A percentile compares a stretch with the other conserved stretches of the same genome.
Conservation (phyloP, 2,329 filamentous ascomycete genomes). For the Bipolaris gigantea region DNA sequence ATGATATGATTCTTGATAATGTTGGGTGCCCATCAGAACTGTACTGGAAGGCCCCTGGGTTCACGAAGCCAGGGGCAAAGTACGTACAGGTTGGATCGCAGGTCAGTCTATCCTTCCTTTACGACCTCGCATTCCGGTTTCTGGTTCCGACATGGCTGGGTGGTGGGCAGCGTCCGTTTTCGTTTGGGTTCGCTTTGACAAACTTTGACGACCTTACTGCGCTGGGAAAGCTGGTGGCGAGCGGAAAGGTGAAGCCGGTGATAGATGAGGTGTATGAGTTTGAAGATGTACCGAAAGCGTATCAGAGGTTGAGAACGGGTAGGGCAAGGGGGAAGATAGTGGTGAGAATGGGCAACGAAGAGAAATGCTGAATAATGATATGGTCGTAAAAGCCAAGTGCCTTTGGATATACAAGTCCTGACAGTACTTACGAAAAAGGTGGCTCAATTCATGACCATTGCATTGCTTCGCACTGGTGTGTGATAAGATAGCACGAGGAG, state of each 20-base stretch:
- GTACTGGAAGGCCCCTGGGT: conserved; percentile 25
- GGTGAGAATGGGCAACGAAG: conserved; percentile 16
- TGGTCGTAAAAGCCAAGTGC: too few species aligned
- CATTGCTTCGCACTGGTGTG: too few species aligned
- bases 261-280: conserved; percentile 59
- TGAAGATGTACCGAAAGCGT: conserved; percentile 58
- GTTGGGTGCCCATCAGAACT: conserved; percentile 46
- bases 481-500: too few species aligned
- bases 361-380: not conserved
- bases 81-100: conserved; percentile 29
- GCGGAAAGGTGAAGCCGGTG: conserved; percentile 59
- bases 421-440: not conserved
- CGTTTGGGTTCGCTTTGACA: conserved; percentile 35
- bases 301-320: conserved; percentile 58
- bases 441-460: not conserved
- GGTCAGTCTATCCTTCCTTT: conserved; percentile 18
- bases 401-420: too few species aligned
- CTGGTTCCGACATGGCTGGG: conserved; percentile 47
- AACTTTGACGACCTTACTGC: conserved; percentile 30
- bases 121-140: conserved; percentile 21
- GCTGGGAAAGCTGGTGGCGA: conserved; percentile 56
- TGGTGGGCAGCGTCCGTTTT: conserved; percentile 51
- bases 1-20: conserved; percentile 60
- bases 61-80: conserved; percentile 17
- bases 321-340: conserved; percentile 62